Conservation (phyloP, 2,329 filamentous ascomycete species). For the Aspergillus thermomutatus region DNA sequence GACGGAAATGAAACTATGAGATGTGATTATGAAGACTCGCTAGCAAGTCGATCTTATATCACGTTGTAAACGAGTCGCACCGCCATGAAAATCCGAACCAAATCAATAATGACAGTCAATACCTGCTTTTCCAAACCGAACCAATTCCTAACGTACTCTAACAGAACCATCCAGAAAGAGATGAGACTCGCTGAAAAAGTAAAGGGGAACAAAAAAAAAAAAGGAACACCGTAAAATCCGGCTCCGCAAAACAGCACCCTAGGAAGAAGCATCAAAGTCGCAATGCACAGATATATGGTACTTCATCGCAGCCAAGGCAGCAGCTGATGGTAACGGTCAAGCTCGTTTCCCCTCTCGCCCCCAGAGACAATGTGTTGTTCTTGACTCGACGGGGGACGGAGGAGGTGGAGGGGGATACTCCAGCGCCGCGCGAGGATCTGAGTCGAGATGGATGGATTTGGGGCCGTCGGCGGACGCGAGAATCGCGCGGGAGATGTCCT, state of each 20-base stretch:
- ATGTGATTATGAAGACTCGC: not conserved
- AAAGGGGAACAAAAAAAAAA: not conserved
- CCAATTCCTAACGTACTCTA: not conserved
- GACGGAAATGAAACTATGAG: not conserved
- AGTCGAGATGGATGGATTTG: constrained; percentile 29
- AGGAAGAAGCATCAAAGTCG: not conserved
- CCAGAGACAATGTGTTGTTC: constrained; percentile 8
- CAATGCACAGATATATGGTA: not conserved
- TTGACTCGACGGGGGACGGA: constrained; percentile 28
- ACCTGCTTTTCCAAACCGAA: not conserved
- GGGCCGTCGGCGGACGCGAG: constrained; percentile 31
- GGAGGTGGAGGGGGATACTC: constrained; percentile 29
- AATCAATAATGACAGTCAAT: too few relatives aligned
- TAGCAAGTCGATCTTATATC: not conserved
- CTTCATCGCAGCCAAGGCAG: not conserved
- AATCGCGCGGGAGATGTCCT: constrained; percentile 40
- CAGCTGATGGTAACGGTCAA: constrained; percentile 2
- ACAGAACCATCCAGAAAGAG: not conserved
- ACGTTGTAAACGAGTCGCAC: not conserved
- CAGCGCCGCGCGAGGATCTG: constrained; percentile 20
- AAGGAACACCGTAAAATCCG: not conserved
- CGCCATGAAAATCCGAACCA: not conserved
- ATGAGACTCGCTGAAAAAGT: not conserved
- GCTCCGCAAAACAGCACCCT: not conserved
- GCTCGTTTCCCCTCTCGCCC: not conserved